Evolutionary conservation across 768 basidiomycete species (phyloP), one percentile per base, ranked within the genome.

Genomic region (Rhodotorula sphaerocarpa): DNA sequence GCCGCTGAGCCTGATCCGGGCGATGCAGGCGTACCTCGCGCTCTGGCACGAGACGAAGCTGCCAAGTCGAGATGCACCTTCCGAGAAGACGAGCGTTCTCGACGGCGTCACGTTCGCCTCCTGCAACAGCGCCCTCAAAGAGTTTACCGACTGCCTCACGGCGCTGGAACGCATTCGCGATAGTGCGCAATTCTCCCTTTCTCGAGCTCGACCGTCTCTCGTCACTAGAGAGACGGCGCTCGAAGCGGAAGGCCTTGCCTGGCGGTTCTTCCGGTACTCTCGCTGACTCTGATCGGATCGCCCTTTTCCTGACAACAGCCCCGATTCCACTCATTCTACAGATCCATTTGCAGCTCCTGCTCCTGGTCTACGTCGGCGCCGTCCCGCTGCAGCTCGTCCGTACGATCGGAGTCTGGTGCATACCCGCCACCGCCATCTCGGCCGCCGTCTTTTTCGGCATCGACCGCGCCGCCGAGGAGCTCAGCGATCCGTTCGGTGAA

Each of bases 291-390:
- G 12, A 3, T 16, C 20, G n/a, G n/a, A n/a, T n/a, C n/a, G n/a
- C n/a, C n/a, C 21, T 42, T 20, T 10, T 11, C 39, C 39, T 41
- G n/a, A n/a, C 20, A 12, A 30, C 57, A 67, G 66, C 66, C 7
- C 66, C 66, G 2, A 68, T 68, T 30, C 66, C 66, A 3, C 56
- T 68, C 47, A 58, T 68, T 39, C 66, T 68, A 59, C 53, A 64
- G 30, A 43, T 68, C 21, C 66, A 67, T 48, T 51, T 68, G 18
- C 66, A 68, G 42, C 47, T 64, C 31, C 59, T 68, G 39, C 62
- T 68, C 36, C 52, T 68, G 52, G 58, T 68, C 51, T 68, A 61
- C 54, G 39, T 68, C 51, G 57, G 51, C 34, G 61, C 66, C 25
- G 66, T 68, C 23, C 62, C 66, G 15, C 59, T 68, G 1, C 66